Base-by-base conservation (phyloP, 2,329 filamentous ascomycete genomes). In the Sclerotinia sclerotiorum region DNA sequence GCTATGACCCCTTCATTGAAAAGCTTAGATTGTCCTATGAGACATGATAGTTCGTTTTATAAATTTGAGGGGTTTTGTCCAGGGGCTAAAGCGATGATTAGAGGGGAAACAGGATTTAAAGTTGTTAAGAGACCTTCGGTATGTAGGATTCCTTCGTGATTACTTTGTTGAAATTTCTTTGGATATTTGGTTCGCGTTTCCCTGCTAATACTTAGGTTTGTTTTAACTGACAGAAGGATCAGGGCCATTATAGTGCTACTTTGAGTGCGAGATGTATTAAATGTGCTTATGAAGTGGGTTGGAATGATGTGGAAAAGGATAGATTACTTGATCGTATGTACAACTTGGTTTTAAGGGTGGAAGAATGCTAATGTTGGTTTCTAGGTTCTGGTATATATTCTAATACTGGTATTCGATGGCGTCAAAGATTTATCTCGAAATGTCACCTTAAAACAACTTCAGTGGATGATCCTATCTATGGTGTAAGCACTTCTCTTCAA, bases 41-140 rank as follows among this genome's bases (percentile, higher is more conserved):
- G 71, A 17, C 73, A 73, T 39, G 74, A 77, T 70, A 71, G 69
- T 44, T 77, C 76, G 1, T 77, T 77, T 62, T 76, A 73, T 68
- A 75, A 72, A 58, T 74, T 73, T 58, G 74, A 74, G 17, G 76
- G 76, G 2, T 77, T 77, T 49, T 77, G 76, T 65, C 75, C 76
- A 1, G 76, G 76, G 6, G 74, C 76, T 2, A 74, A 71, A 55
- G 65, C 67, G 19, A 71, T 75, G 62, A 67, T 73, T 65, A 73
- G 69, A 65, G 76, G 75, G 10, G 75, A 76, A 48, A 70, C 70
- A 7, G 74, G 74, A 5, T 76, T 74, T 58, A 77, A 72, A 67
- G 68, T 76, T 46, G 73, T 75, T 27, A 77, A 75, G 65, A 73
- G 72, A 57, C 76, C 76, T 57, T 71, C 73, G 15, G 75, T 76